phyloP scores from a whole-genome alignment of 305 asterid genomes.

The Fraxinus floribunda region DNA sequence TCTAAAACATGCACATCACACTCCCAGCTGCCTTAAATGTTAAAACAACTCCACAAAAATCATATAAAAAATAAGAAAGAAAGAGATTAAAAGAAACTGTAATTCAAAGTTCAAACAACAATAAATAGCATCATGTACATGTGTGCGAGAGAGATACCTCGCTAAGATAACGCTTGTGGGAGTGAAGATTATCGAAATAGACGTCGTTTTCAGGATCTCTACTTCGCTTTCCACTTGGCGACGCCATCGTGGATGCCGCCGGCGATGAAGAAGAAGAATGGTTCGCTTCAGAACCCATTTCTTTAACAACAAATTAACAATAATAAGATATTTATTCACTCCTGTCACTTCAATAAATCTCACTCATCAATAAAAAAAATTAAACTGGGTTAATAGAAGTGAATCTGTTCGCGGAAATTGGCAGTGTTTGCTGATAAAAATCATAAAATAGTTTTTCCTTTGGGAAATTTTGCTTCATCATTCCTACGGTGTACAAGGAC shows the following conservation, averaged over 20 bases:
- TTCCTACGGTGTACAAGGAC: no score
- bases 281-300: constrained; percentile 55
- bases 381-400: not conserved
- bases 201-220: constrained; percentile 94
- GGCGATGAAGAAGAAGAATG: constrained; percentile 26
- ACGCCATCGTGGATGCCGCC: constrained; percentile 23
- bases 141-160: constrained; percentile 49
- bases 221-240: constrained; percentile 53
- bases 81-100: not conserved
- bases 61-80: not conserved
- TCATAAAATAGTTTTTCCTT: no score
- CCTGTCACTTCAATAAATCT: constrained; percentile 16
- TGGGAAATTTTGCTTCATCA: no score
- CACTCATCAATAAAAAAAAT: not conserved
- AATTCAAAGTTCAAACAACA: not conserved
- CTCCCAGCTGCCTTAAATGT: not conserved
- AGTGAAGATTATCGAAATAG: constrained; percentile 83
- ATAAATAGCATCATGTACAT: not conserved
- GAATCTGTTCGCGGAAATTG: not conserved
- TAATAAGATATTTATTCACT: constrained; percentile 1
- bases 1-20: not conserved
- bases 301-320: not conserved
- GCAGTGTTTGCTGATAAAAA: not conserved
- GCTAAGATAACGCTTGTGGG: constrained; percentile 92
- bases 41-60: not conserved